A percentile compares a stretch with the other conserved stretches of the same genome.
Conservation (phyloP, 768 basidiomycete genomes). For the Psilocybe subaeruginosa region DNA sequence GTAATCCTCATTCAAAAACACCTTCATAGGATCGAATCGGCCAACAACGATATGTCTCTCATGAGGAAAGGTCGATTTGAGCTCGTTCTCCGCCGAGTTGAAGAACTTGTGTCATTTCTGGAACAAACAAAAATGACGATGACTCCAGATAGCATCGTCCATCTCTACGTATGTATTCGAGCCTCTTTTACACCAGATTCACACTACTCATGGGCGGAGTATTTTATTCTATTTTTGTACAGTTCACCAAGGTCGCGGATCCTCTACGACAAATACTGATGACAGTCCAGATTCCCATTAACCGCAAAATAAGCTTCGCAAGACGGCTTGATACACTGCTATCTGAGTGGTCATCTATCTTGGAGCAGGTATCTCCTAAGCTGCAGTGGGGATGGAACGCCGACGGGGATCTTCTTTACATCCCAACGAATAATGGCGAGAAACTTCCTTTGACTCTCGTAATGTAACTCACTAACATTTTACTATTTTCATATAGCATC, state of each 20-base stretch:
- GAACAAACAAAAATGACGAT: conserved; percentile 5
- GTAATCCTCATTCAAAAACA: not conserved
- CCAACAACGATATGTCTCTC: conserved; percentile 5
- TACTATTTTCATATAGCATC: not conserved
- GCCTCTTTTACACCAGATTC: not conserved
- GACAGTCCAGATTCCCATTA: conserved; percentile 4
- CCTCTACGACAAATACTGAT: conserved; percentile 5
- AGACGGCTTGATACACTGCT: conserved; percentile 14
- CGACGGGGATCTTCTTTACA: conserved; percentile 14
- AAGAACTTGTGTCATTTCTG: conserved; percentile 7
- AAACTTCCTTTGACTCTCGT: not conserved
- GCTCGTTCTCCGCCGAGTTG: conserved; percentile 5
- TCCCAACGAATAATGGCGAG: conserved; percentile 11
- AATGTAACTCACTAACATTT: not conserved
- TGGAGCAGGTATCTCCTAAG: conserved; percentile 5
- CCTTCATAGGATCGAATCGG: conserved; percentile 1
- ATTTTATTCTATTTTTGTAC: not conserved
- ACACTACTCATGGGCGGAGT: not conserved
- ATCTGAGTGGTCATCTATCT: conserved; percentile 7
- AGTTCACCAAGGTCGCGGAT: conserved; percentile 15
- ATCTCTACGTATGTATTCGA: conserved; percentile 15
- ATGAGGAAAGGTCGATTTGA: conserved; percentile 7
- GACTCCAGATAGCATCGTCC: conserved; percentile 8
- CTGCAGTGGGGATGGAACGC: conserved; percentile 19
- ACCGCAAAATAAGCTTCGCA: conserved; percentile 8